phyloP scores from a whole-genome alignment of 768 basidiomycete species.

The Mycena rosella region DNA sequence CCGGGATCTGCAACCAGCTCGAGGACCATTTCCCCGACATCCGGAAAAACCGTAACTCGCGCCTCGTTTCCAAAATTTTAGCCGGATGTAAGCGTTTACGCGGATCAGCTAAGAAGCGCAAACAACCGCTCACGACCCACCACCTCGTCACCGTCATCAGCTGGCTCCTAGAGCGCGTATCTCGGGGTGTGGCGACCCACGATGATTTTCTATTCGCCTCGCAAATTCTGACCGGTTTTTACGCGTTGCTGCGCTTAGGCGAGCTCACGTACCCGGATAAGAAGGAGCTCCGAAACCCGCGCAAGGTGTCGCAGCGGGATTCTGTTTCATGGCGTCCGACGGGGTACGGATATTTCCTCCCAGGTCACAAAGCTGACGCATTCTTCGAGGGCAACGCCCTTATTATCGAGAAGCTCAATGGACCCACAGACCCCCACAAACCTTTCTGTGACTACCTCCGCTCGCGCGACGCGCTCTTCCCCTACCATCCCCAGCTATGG shows the following conservation, averaged over 20 bases:
- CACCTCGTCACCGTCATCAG: constrained; percentile 31
- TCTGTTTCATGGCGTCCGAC: constrained; percentile 21
- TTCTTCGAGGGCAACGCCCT: constrained; percentile 44
- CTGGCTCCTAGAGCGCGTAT: not conserved
- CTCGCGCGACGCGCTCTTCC: too few species aligned
- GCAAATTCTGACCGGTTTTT: constrained; percentile 45
- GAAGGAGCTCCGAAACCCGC: constrained; percentile 13
- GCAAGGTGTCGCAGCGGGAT: constrained; percentile 39
- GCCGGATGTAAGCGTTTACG: constrained; percentile 45
- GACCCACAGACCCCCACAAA: too few species aligned
- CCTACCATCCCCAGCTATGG: too few species aligned
- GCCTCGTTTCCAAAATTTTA: constrained; percentile 46
- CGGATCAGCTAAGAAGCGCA: constrained; percentile 39
- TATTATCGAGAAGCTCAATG: not conserved
- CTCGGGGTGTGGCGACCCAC: constrained; percentile 13
- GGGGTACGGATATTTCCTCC: constrained; percentile 43
- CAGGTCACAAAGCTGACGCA: constrained; percentile 54
- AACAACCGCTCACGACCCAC: constrained; percentile 41
- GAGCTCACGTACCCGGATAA: constrained; percentile 49
- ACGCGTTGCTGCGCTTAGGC: constrained; percentile 48
- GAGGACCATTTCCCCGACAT: constrained; percentile 51
- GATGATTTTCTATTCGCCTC: constrained; percentile 46
- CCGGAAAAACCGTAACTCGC: constrained; percentile 34
- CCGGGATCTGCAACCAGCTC: constrained; percentile 54
- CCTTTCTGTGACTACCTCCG: too few species aligned